Percentiles rank a stretch among this genome's conserved stretches.
phyloP scores from a whole-genome alignment of 192 early-diverging fungal species.

The Funneliformis mosseae region DNA sequence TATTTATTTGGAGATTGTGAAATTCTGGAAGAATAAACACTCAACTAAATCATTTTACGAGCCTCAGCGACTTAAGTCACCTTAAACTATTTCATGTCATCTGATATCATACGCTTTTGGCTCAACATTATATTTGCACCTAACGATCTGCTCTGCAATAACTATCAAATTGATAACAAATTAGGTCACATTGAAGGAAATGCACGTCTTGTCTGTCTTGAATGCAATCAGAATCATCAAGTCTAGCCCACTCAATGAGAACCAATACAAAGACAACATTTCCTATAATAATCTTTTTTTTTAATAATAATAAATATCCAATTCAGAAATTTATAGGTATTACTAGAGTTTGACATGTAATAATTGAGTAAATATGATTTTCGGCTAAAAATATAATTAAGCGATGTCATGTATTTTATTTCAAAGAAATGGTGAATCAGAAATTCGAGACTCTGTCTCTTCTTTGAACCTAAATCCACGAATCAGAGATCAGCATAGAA shows the following conservation, averaged over 20 bases:
- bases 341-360: too few species aligned
- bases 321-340: constrained; percentile 11
- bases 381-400: too few species aligned
- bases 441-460: too few species aligned
- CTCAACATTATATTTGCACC: too few species aligned
- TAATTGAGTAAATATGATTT: too few species aligned
- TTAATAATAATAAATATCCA: constrained; percentile 25
- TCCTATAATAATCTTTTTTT: constrained; percentile 6
- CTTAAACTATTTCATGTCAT: too few species aligned
- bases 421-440: constrained; percentile 7
- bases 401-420: background rate
- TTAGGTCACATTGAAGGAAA: constrained; percentile 14
- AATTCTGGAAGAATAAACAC: constrained; percentile 28
- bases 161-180: too few species aligned
- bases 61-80: too few species aligned
- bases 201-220: background rate
- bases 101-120: too few species aligned
- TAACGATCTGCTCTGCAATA: too few species aligned
- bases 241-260: constrained; percentile 12
- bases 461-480: background rate
- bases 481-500: constrained; percentile 4
- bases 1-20: constrained; percentile 31
- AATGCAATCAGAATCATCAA: constrained; percentile 10
- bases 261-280: background rate
- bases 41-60: too few species aligned